Evolutionary conservation across 169 alveolate species (phyloP).

Genomic region (Plasmodium gallinaceum): DNA sequence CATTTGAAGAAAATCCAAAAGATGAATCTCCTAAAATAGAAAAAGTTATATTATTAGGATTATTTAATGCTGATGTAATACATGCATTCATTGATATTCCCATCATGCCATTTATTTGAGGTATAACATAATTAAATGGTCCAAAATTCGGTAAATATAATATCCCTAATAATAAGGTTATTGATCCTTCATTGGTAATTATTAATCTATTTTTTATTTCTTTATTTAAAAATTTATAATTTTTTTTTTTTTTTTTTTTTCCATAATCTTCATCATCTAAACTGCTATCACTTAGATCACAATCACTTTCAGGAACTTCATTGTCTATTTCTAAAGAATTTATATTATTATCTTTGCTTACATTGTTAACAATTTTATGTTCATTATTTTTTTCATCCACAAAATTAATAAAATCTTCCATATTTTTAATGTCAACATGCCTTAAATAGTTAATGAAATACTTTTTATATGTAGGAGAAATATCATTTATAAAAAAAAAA

Average conservation of each 20-base stretch:
- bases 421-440: not conserved
- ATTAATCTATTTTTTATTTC: constrained; percentile 39
- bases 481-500: constrained; percentile 25
- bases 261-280: not conserved
- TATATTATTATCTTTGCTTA: not conserved
- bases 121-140: constrained; percentile 44
- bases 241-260: not conserved
- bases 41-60: constrained; percentile 27
- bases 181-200: constrained; percentile 67
- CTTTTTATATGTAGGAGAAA: constrained; percentile 8
- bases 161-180: constrained; percentile 49
- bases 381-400: not conserved
- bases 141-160: constrained; percentile 68
- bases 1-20: constrained; percentile 73
- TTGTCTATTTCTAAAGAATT: not conserved
- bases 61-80: constrained; percentile 37
- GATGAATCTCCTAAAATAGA: constrained; percentile 75
- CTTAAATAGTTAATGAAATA: constrained; percentile 42
- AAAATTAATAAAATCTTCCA: not conserved
- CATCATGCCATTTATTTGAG: constrained; percentile 76
- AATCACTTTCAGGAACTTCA: constrained; percentile 22
- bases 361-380: no score
- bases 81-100: constrained; percentile 74
- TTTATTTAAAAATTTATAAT: constrained; percentile 14
- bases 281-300: constrained; percentile 44